These are phyloP conservation scores for Elongisporangium anandrum DNA, from an alignment of 352 stramenopile genomes.

Conservation along the genomic window DNA sequence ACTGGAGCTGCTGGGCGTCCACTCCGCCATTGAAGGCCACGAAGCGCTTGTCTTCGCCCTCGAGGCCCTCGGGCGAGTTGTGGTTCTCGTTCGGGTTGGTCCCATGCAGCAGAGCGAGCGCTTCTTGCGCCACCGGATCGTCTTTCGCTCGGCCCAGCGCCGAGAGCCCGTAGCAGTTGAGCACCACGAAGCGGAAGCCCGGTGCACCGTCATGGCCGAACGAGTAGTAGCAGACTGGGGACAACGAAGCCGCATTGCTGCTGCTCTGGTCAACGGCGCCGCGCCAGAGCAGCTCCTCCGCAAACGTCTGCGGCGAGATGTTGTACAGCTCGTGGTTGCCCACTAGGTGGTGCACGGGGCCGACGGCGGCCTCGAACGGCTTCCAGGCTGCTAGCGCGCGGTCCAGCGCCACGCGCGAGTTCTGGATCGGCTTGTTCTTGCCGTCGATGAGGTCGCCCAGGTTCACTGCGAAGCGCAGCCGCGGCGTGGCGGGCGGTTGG, in stretches of 20 bases:
- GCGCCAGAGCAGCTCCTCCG: constrained; percentile 34
- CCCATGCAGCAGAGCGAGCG: constrained; percentile 26
- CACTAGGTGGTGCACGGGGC: constrained; percentile 67
- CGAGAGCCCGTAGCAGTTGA: constrained; percentile 70
- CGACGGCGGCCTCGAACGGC: constrained; percentile 36
- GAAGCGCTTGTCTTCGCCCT: constrained; percentile 40
- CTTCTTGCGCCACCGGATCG: constrained; percentile 43
- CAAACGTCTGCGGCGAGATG: constrained; percentile 41
- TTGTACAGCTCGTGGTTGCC: constrained; percentile 89
- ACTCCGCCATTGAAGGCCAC: constrained; percentile 79
- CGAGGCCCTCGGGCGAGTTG: constrained; percentile 61
- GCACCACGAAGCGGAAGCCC: constrained; percentile 52
- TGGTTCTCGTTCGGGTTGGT: constrained; percentile 71
- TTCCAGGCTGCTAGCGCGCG: constrained; percentile 29
- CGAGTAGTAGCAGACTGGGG: constrained; percentile 52
- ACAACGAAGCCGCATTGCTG: not conserved
- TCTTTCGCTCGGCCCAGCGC: constrained; percentile 42
- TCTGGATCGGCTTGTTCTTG: constrained; percentile 54
- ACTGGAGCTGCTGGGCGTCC: constrained; percentile 50
- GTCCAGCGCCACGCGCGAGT: constrained; percentile 42
- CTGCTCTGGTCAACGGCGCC: constrained; percentile 7
- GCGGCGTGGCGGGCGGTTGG: constrained; percentile 8
- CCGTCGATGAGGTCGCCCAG: constrained; percentile 80
- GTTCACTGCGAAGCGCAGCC: constrained; percentile 63
- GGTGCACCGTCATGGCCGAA: constrained; percentile 41